Evolutionary conservation across 768 basidiomycete genomes (phyloP).

Genomic region (Leucocoprinus birnbaumii): DNA sequence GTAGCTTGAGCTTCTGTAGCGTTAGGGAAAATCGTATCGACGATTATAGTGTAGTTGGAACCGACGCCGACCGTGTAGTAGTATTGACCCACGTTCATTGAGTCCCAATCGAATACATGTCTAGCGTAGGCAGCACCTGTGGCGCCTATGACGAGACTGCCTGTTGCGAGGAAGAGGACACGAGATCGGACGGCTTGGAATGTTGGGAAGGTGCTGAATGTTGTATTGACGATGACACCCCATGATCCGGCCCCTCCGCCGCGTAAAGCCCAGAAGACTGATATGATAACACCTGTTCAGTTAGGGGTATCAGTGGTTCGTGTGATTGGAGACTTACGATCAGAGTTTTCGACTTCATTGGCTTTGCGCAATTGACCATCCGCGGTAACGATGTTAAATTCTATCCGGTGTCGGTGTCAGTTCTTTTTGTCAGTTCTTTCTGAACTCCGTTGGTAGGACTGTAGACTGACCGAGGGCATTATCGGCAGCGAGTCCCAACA

Average conservation of each 20-base stretch:
- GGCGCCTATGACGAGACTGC: constrained; percentile 16
- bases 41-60: background rate
- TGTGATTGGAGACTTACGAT: constrained; percentile 16
- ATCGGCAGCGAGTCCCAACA: constrained; percentile 24
- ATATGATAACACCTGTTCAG: background rate
- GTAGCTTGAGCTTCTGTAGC: constrained; percentile 1
- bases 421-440: too few relatives aligned
- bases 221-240: constrained; percentile 35
- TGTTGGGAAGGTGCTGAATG: constrained; percentile 30
- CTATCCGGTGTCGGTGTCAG: constrained; percentile 2
- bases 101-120: constrained; percentile 35
- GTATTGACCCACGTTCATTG: constrained; percentile 27
- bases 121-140: constrained; percentile 26
- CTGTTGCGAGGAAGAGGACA: constrained; percentile 16
- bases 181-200: constrained; percentile 24
- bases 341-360: constrained; percentile 21
- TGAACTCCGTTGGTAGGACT: background rate
- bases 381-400: constrained; percentile 28
- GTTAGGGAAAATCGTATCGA: constrained; percentile 19
- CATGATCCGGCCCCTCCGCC: constrained; percentile 30
- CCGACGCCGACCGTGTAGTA: constrained; percentile 15
- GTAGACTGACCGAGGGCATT: constrained; percentile 9
- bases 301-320: background rate
- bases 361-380: constrained; percentile 24
- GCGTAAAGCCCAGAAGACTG: constrained; percentile 26